Base-by-base conservation (phyloP, 176 grass and related monocot species). In the Avena eriantha region DNA sequence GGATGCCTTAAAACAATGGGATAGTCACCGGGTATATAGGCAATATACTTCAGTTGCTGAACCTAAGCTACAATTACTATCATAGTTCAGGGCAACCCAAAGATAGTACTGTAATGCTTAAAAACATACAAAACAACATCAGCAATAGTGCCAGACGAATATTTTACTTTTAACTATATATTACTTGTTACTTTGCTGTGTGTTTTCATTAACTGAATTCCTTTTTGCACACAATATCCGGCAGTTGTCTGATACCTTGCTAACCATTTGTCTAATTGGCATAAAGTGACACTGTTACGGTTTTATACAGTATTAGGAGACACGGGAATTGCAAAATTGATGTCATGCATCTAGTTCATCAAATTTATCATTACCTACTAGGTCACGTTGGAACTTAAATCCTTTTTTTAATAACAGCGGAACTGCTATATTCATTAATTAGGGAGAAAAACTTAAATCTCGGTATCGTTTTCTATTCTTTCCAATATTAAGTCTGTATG, bases 1-100 rank as follows among this genome's bases (percentile, higher is more conserved):
- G 29, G 29, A 29, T 29, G 29, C 29, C 29, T 29, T 29, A 29
- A 29, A 29, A 29, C 29, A 29, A 29, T 29, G 29, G 29, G 29
- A 29, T 29, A 29, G 29, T 41, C 39, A 83, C 70, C 36, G 5
- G 55, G 18, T 22, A 41, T 41, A 41, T 41, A 7, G 39, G 39
- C 39, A 41, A 41, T 41, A 41, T 41, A 76, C 7, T 67, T 69
- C 1, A 1, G 73, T 43, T 57, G 22, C 79, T 69, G 19, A 80
- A 50, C 46, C 22, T 82, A 63, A 81, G 8, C 26, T 43, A 80
- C 13, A 63, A 71, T 43, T 59, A 56, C 53, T 56, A 41, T 33
- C 58, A 68, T 75, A 51, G 60, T 69, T 21, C 60, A 78, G 67
- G 67, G 49, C 13, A 84, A 86, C 8, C 41, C 74, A 54, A 79